phyloP scores from a whole-genome alignment of 768 basidiomycete species.

The Russula abietina region DNA sequence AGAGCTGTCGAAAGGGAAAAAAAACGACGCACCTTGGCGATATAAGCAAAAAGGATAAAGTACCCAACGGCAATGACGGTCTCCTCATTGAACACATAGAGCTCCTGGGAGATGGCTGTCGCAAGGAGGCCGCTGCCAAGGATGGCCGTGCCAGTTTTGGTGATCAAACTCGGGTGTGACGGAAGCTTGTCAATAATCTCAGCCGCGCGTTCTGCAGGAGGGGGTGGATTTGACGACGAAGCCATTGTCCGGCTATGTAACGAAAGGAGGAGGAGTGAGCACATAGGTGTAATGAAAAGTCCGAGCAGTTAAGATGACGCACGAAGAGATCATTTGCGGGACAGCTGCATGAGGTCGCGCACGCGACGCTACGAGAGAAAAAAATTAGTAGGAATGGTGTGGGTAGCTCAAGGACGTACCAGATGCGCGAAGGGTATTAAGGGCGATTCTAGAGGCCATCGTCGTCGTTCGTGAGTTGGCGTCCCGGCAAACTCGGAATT shows the following conservation, averaged over 20 bases:
- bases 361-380: slow-evolving; percentile 21
- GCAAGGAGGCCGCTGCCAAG: slow-evolving; percentile 81
- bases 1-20: background rate
- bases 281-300: slow-evolving; percentile 9
- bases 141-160: slow-evolving; percentile 91
- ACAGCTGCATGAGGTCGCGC: slow-evolving; percentile 37
- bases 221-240: slow-evolving; percentile 59
- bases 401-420: slow-evolving; percentile 12
- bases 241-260: slow-evolving; percentile 6
- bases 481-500: background rate
- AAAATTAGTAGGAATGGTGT: background rate
- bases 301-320: slow-evolving; percentile 28
- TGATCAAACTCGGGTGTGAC: slow-evolving; percentile 79
- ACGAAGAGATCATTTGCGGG: slow-evolving; percentile 45
- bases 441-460: slow-evolving; percentile 31
- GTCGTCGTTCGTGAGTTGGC: slow-evolving; percentile 16
- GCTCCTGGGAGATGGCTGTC: slow-evolving; percentile 91
- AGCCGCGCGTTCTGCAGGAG: slow-evolving; percentile 79
- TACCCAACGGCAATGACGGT: slow-evolving; percentile 82
- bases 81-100: slow-evolving; percentile 98
- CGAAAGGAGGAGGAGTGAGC: too few relatives aligned
- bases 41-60: slow-evolving; percentile 72
- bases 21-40: slow-evolving; percentile 59
- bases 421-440: slow-evolving; percentile 26
- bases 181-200: slow-evolving; percentile 86